These are phyloP conservation scores for Casuarina cunninghamiana DNA, from an alignment of 306 rosid genomes.

Conservation along the genomic window DNA sequence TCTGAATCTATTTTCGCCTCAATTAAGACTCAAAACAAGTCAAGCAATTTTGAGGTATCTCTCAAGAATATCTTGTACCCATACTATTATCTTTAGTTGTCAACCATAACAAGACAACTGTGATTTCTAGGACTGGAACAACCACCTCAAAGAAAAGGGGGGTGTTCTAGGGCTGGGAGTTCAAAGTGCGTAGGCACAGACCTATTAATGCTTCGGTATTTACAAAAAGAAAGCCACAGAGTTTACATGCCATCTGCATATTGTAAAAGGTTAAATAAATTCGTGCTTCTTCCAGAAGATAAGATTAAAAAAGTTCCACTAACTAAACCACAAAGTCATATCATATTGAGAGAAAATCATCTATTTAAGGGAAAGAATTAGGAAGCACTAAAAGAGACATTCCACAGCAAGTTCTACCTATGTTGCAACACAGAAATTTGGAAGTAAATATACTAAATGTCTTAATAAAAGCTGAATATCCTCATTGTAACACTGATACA, in stretches of 20 bases:
- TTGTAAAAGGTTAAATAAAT: not conserved
- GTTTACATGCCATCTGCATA: no score
- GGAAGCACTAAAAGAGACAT: not conserved
- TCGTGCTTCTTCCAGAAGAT: constrained; percentile 1
- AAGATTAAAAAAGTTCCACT: constrained; percentile 13
- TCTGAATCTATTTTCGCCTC: not conserved
- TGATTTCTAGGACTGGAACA: not conserved
- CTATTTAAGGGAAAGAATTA: not conserved
- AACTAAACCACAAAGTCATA: not conserved
- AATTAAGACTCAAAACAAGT: not conserved
- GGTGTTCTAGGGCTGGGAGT: not conserved
- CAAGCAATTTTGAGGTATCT: not conserved
- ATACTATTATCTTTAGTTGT: not conserved
- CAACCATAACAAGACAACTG: not conserved
- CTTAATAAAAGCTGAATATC: not conserved
- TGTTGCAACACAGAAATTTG: not conserved
- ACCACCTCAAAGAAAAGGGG: not conserved
- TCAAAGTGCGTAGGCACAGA: not conserved
- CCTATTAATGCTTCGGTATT: not conserved
- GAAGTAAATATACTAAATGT: not conserved
- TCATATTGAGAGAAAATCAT: not conserved
- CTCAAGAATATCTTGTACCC: not conserved
- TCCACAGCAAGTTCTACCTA: not conserved
- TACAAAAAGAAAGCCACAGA: no score
- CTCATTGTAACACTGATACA: not conserved